Conservation (phyloP, 805 yeast species). For the Candida silvicultrix region DNA sequence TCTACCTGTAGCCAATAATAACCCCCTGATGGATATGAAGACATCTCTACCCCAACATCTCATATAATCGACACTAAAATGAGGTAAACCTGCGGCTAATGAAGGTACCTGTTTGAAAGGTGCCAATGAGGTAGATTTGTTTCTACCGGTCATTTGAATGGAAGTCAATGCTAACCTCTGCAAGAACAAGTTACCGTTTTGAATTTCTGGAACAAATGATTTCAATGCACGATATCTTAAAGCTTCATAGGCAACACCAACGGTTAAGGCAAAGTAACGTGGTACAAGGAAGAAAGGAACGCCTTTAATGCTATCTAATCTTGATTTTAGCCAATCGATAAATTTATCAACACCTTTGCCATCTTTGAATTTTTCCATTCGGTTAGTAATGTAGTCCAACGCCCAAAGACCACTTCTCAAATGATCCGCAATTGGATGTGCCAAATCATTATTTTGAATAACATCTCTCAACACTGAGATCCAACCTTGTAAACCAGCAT, state of each 20-base stretch:
- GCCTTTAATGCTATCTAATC: slow-evolving; percentile 55
- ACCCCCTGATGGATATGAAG: slow-evolving; percentile 80
- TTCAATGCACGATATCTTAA: slow-evolving; percentile 61
- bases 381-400: slow-evolving; percentile 58
- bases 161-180: slow-evolving; percentile 77
- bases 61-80: slow-evolving; percentile 86
- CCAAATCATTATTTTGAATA: slow-evolving; percentile 66
- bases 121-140: slow-evolving; percentile 67
- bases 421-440: slow-evolving; percentile 78
- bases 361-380: slow-evolving; percentile 50
- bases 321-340: slow-evolving; percentile 59
- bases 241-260: slow-evolving; percentile 82
- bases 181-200: slow-evolving; percentile 62
- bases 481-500: slow-evolving; percentile 96
- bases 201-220: slow-evolving; percentile 47
- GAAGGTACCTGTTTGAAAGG: slow-evolving; percentile 62
- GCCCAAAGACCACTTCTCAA: slow-evolving; percentile 88
- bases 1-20: slow-evolving; percentile 71
- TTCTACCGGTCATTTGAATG: slow-evolving; percentile 76
- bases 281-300: slow-evolving; percentile 83
- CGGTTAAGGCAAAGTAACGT: slow-evolving; percentile 75
- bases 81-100: slow-evolving; percentile 96
- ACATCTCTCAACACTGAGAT: slow-evolving; percentile 56
- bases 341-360: slow-evolving; percentile 46
- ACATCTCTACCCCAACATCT: slow-evolving; percentile 99